Evolutionary conservation across 257 asterid species (phyloP).

Genomic region (Nicotiana attenuata): DNA sequence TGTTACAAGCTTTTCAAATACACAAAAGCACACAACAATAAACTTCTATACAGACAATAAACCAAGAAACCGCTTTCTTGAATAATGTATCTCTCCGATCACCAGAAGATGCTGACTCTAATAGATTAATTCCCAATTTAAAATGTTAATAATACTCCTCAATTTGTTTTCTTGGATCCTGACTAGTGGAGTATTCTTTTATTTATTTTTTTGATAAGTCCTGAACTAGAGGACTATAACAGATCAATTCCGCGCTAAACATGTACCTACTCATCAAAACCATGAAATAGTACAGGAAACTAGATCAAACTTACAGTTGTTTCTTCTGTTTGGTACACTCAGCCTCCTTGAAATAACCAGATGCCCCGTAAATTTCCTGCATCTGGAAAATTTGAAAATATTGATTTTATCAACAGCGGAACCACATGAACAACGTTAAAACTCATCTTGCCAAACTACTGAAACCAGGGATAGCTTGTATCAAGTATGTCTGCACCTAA

Average conservation of each 20-base stretch:
- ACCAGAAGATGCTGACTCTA: not conserved
- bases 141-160: not conserved
- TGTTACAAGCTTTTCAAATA: not conserved
- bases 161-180: not conserved
- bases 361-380: slow-evolving; percentile 82
- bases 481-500: not conserved
- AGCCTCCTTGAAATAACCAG: slow-evolving; percentile 69
- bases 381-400: slow-evolving; percentile 38
- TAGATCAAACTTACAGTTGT: slow-evolving; percentile 35
- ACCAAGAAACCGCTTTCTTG: not conserved
- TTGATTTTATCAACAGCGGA: too few species aligned
- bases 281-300: not conserved
- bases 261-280: not conserved
- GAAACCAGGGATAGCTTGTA: not conserved
- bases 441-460: not conserved
- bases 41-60: not conserved
- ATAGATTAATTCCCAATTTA: not conserved
- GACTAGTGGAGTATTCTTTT: not conserved
- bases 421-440: not conserved
- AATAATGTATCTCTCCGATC: not conserved
- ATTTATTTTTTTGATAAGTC: not conserved
- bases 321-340: slow-evolving; percentile 35
- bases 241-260: not conserved
- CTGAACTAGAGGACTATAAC: not conserved
- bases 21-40: not conserved